phyloP scores from a whole-genome alignment of 164 flowering plant genomes.

The Piper betle region DNA sequence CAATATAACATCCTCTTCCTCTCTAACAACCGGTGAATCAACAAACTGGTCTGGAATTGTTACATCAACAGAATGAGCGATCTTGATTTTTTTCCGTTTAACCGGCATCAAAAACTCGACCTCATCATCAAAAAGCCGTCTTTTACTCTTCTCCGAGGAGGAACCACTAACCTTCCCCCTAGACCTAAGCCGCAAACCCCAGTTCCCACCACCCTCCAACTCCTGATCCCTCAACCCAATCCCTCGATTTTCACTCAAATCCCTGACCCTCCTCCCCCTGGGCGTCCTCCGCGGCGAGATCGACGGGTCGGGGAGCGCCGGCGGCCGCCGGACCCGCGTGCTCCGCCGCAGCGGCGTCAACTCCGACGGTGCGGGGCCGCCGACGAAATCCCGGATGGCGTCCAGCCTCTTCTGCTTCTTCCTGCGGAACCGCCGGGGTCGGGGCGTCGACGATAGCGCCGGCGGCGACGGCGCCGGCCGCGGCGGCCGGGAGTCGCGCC shows the following conservation, averaged over 20 bases:
- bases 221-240: conserved; percentile 10
- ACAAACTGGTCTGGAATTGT: background rate
- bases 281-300: conserved; percentile 42
- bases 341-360: conserved; percentile 49
- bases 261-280: conserved; percentile 18
- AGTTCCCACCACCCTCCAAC: conserved; percentile 21
- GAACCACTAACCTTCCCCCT: conserved; percentile 23
- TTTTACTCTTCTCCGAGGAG: conserved; percentile 27
- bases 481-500: background rate
- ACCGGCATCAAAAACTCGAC: conserved; percentile 7
- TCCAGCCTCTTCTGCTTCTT: conserved; percentile 77
- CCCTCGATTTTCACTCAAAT: conserved; percentile 6
- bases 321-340: conserved; percentile 47
- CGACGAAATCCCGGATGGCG: conserved; percentile 50
- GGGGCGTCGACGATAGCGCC: background rate
- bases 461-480: conserved; percentile 1
- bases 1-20: background rate
- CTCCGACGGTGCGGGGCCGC: conserved; percentile 12
- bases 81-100: background rate
- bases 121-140: conserved; percentile 39
- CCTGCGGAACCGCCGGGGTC: conserved; percentile 14
- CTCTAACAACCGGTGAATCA: background rate
- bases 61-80: background rate
- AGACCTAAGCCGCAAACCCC: conserved; percentile 66
- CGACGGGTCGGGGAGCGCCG: conserved; percentile 50